Conservation (phyloP, 331 rosid genomes). For the Saraca asoca region DNA sequence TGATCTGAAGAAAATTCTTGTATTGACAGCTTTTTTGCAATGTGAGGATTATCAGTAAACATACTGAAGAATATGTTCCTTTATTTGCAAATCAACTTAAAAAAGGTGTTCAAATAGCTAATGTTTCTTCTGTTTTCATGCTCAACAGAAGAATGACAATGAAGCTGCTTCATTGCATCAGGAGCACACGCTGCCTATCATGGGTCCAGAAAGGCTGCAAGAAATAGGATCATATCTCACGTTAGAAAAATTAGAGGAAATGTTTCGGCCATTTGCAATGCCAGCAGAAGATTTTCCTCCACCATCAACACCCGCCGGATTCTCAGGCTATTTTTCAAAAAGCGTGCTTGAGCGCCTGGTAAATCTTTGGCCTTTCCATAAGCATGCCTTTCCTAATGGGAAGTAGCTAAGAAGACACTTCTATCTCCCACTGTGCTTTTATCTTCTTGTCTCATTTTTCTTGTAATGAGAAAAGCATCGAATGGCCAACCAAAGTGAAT, state of each 20-base stretch:
- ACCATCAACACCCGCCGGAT: conserved; percentile 75
- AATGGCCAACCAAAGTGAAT: conserved; percentile 35
- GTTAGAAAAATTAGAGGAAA: conserved; percentile 80
- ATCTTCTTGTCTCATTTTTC: conserved; percentile 25
- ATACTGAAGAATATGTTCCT: background rate
- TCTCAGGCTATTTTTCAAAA: conserved; percentile 90
- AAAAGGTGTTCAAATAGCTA: conserved; percentile 13
- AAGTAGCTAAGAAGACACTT: conserved; percentile 40
- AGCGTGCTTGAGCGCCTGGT: conserved; percentile 91
- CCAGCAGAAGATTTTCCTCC: conserved; percentile 99
- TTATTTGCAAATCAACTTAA: background rate
- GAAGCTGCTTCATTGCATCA: conserved; percentile 76
- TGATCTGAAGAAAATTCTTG: background rate
- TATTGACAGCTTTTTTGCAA: background rate
- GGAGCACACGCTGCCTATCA: conserved; percentile 89
- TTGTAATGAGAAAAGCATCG: conserved; percentile 13
- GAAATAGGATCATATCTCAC: conserved; percentile 79
- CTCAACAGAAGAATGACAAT: conserved; percentile 63
- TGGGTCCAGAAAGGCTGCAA: conserved; percentile 98
- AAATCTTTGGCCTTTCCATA: conserved; percentile 95
- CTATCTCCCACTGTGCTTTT: background rate
- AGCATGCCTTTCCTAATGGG: conserved; percentile 49
- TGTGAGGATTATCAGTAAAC: conserved; percentile 16
- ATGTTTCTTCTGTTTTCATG: conserved; percentile 31
- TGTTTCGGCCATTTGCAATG: conserved; percentile 96